Percentiles rank a stretch among this genome's conserved stretches.
phyloP scores from a whole-genome alignment of 2,329 filamentous ascomycete genomes.

The Paradendryphiella salina region DNA sequence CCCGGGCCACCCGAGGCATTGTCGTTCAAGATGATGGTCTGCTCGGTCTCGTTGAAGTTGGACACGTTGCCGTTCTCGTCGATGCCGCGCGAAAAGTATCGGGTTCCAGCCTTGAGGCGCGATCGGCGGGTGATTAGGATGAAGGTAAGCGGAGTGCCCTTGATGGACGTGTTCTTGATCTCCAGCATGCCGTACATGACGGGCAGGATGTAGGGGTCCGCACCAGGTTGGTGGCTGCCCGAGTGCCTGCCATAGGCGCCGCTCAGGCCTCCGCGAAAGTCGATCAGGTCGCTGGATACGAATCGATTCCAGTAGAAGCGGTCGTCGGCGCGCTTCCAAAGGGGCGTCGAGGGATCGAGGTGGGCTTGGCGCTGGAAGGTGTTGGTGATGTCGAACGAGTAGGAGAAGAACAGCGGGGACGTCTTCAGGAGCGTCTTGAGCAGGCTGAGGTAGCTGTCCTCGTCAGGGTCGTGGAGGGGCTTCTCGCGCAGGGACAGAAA shows the following conservation, averaged over 20 bases:
- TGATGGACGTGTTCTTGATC: slow-evolving; percentile 83
- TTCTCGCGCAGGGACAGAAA: slow-evolving; percentile 92
- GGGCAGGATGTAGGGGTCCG: slow-evolving; percentile 90
- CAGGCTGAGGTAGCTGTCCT: slow-evolving; percentile 85
- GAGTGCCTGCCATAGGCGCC: slow-evolving; percentile 61
- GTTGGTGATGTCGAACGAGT: slow-evolving; percentile 95
- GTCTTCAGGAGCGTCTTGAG: slow-evolving; percentile 80
- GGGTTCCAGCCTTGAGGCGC: slow-evolving; percentile 82
- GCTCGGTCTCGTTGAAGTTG: slow-evolving; percentile 99
- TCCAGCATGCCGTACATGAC: slow-evolving; percentile 96
- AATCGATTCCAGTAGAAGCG: slow-evolving; percentile 99
- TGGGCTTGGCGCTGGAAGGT: slow-evolving; percentile 92
- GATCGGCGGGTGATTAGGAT: slow-evolving; percentile 87
- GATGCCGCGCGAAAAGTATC: slow-evolving; percentile 92
- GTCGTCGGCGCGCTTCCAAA: slow-evolving; percentile 93
- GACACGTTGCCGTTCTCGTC: slow-evolving; percentile 95
- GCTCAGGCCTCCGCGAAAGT: slow-evolving; percentile 70
- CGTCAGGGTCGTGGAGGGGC: slow-evolving; percentile 86
- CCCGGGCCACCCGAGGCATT: slow-evolving; percentile 69
- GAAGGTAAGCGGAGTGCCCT: slow-evolving; percentile 80
- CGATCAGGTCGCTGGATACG: slow-evolving; percentile 85
- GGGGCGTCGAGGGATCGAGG: slow-evolving; percentile 67
- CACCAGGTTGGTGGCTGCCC: slow-evolving; percentile 70
- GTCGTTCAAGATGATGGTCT: slow-evolving; percentile 88
- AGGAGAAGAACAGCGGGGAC: slow-evolving; percentile 96